Conservation (phyloP, 139 green algal species). For the Yamagishiella unicocca region DNA sequence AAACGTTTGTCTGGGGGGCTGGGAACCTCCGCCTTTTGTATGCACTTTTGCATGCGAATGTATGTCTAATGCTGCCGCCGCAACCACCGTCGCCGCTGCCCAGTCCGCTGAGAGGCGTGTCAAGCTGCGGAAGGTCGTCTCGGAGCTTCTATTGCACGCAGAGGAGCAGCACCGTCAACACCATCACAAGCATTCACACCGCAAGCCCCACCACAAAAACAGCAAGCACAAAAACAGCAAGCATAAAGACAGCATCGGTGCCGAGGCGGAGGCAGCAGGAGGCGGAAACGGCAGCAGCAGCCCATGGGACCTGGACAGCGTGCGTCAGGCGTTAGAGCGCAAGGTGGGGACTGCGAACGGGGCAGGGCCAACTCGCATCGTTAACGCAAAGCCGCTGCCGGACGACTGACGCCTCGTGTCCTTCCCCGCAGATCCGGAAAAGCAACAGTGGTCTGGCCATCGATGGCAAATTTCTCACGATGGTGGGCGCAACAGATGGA, state of each 20-base stretch:
- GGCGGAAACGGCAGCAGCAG: background rate
- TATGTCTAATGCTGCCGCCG: too few relatives aligned
- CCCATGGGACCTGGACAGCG: background rate
- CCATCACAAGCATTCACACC: background rate
- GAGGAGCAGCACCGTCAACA: constrained; percentile 28
- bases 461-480: constrained; percentile 29
- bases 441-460: constrained; percentile 26
- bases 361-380: too few relatives aligned
- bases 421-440: constrained; percentile 6
- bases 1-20: too few relatives aligned
- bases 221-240: background rate
- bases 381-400: too few relatives aligned
- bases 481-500: background rate
- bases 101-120: constrained; percentile 37
- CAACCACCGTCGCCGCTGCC: background rate
- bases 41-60: too few relatives aligned
- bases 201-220: background rate
- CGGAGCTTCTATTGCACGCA: constrained; percentile 30
- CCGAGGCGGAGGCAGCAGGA: background rate
- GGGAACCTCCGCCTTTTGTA: too few relatives aligned
- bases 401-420: too few relatives aligned
- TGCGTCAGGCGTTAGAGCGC: constrained; percentile 16
- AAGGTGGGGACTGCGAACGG: too few relatives aligned
- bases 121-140: constrained; percentile 31
- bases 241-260: background rate